phyloP scores from a whole-genome alignment of 257 asterid genomes.

The Ocimum tenuiflorum region DNA sequence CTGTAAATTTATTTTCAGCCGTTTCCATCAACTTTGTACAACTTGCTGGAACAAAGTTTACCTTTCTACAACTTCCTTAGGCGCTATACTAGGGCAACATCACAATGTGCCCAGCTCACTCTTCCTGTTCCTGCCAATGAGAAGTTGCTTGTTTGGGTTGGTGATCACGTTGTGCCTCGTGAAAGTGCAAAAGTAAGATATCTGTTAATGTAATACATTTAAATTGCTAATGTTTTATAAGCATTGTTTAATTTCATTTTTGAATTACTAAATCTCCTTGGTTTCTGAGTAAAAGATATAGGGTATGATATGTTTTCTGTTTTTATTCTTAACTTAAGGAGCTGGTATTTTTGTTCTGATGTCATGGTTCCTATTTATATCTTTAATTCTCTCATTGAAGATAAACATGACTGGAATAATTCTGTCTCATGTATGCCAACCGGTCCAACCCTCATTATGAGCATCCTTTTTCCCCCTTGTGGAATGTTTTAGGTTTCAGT shows the following conservation, averaged over 20 bases:
- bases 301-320: background rate
- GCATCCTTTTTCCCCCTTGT: conserved; percentile 5
- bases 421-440: background rate
- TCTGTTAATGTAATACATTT: conserved; percentile 5
- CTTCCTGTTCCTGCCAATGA: conserved; percentile 75
- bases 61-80: conserved; percentile 79
- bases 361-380: background rate
- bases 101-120: conserved; percentile 30
- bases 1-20: conserved; percentile 40
- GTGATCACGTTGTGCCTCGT: conserved; percentile 78
- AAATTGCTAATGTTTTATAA: background rate
- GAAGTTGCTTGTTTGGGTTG: conserved; percentile 91
- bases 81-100: conserved; percentile 29
- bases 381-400: background rate
- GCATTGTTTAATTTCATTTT: background rate
- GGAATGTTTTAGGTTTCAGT: conserved; percentile 60
- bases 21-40: conserved; percentile 58
- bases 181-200: conserved; percentile 72
- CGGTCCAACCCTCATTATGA: background rate
- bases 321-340: background rate
- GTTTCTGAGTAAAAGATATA: background rate
- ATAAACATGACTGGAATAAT: background rate
- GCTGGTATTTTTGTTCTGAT: background rate
- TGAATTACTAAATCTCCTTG: background rate
- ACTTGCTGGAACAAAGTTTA: conserved; percentile 73